Evolutionary conservation across 306 rosid species (phyloP), one percentile per base, ranked within the genome.

Genomic region (Ochetophila trinervis): DNA sequence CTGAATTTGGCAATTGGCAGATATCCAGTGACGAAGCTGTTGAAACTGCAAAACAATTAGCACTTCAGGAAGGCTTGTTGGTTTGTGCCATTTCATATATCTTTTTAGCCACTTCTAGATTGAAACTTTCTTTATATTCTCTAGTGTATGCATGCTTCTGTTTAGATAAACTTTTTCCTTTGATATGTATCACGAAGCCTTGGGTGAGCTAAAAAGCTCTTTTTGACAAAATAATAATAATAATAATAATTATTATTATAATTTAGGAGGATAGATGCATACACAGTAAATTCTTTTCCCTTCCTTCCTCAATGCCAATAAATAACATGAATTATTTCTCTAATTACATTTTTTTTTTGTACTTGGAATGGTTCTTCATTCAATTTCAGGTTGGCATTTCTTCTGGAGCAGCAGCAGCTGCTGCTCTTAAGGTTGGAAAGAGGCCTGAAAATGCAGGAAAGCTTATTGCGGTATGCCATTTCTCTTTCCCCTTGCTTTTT

Each of bases 31-130:
- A 86, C 42, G 96, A 86, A 74, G 87, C 97, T 68, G 77, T 93
- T 76, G 97, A 93, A 88, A 81, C 86, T 47, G 91, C 98, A 37
- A 93, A 86, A 81, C 93, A 93, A 82, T 40, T 93, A 75, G 98
- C 98, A n/a, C 85, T 93, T 34, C 93, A 87, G 77, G 98, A 93
- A 87, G 98, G 98, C 87, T 81, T 93, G 84, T 71, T 93, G 94
- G 98, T 93, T 74, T 68, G 94, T 74, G 51, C 63, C 66, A 27
- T 40, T 53, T 57, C 67, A 55, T 74, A 42, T 42, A 30, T 73
- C 17, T 67, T 63, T 47, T 55, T 22, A 21, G 49, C 56, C 17
- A 54, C 57, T 47, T 57, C 14, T 61, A 67, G 32, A 65, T 67
- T 61, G 5, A 17, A 15, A 58, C 35, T 22, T 23, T 2, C 19